Percentiles rank a stretch among this genome's conserved stretches.
These are phyloP conservation scores for Hanseniaspora taiwanica DNA, from an alignment of 805 yeast genomes.

Conservation along the genomic window DNA sequence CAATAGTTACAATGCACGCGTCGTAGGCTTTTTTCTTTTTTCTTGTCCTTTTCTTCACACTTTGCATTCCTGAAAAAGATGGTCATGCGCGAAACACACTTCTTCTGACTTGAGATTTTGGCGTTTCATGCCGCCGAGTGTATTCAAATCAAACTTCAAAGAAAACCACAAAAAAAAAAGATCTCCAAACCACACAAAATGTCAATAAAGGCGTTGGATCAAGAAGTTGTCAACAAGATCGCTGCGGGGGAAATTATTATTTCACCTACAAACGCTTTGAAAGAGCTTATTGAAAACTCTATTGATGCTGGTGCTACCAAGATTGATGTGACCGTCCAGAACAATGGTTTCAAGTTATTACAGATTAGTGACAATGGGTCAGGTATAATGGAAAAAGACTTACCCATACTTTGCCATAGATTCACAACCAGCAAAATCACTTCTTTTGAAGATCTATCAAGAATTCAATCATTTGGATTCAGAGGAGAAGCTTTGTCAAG, in stretches of 20 bases:
- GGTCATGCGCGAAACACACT: too few relatives aligned
- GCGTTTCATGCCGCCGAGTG: too few relatives aligned
- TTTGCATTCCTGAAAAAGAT: too few relatives aligned
- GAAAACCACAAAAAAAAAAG: background rate
- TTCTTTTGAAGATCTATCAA: slow-evolving; percentile 59
- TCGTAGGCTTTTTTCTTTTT: too few relatives aligned
- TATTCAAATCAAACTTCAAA: too few relatives aligned
- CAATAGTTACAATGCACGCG: too few relatives aligned
- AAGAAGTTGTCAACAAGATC: slow-evolving; percentile 68
- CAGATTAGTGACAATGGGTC: slow-evolving; percentile 84
- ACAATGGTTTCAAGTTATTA: slow-evolving; percentile 79
- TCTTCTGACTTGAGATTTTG: too few relatives aligned
- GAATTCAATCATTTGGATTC: slow-evolving; percentile 77
- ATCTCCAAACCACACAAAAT: background rate
- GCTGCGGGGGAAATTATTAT: slow-evolving; percentile 97
- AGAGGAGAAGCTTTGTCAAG: slow-evolving; percentile 95
- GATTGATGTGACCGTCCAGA: slow-evolving; percentile 72
- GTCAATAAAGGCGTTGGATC: slow-evolving; percentile 37
- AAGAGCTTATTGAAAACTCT: slow-evolving; percentile 85
- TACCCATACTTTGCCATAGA: slow-evolving; percentile 72
- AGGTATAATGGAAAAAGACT: slow-evolving; percentile 65
- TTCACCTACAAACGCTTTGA: slow-evolving; percentile 87
- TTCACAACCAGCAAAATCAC: slow-evolving; percentile 82
- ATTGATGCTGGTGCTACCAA: slow-evolving; percentile 71
- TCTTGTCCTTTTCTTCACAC: too few relatives aligned